Percentiles rank a stretch among this genome's conserved stretches.
Conservation (phyloP, 176 grass and related monocot species). For the Carex parvula region DNA sequence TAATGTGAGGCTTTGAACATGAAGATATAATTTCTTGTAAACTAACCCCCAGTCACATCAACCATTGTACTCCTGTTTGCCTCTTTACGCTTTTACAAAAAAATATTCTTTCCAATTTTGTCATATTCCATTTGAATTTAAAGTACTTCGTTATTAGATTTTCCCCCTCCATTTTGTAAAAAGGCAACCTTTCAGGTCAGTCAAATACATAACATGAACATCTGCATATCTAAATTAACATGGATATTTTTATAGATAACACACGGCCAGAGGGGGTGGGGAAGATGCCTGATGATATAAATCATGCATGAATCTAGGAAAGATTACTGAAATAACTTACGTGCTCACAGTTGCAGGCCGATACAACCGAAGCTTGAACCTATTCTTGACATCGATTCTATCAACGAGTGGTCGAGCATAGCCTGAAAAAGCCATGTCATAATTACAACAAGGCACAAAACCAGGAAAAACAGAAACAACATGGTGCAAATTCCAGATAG, state of each 20-base stretch:
- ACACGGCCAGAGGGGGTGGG: not conserved
- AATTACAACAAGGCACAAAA: not conserved
- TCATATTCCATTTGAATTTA: not conserved
- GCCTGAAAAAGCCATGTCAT: conserved; percentile 41
- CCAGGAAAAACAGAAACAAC: not conserved
- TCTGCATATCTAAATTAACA: not conserved
- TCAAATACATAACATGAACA: not conserved
- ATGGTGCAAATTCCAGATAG: not conserved
- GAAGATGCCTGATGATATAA: not conserved
- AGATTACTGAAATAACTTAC: conserved; percentile 41
- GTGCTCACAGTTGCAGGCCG: conserved; percentile 77
- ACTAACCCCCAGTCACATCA: not conserved
- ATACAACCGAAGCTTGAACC: conserved; percentile 63
- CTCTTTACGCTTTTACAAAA: not conserved
- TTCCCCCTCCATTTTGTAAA: not conserved
- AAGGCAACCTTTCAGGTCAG: not conserved
- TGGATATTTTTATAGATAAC: not conserved
- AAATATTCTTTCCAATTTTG: too few relatives aligned
- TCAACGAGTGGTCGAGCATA: conserved; percentile 90
- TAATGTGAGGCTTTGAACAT: not conserved
- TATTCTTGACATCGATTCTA: conserved; percentile 75
- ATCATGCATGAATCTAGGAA: not conserved
- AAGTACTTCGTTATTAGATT: not conserved
- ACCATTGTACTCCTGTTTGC: not conserved
- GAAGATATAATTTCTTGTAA: not conserved